These are phyloP conservation scores for Exophiala sideris DNA, from an alignment of 2,329 filamentous ascomycete species.

Conservation along the genomic window DNA sequence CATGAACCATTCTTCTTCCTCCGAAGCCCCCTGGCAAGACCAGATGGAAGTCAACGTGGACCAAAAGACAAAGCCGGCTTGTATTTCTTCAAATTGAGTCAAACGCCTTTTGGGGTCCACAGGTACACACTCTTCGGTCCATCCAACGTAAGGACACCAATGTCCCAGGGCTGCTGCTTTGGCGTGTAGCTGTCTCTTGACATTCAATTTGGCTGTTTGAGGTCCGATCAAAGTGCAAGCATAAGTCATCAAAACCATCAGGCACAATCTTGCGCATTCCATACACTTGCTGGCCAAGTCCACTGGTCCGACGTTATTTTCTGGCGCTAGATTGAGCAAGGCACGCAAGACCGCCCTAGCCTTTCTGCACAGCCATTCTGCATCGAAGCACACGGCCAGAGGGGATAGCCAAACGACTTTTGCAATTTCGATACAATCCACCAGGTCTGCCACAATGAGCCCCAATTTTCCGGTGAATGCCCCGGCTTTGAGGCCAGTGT, in stretches of 20 bases:
- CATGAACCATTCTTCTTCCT: constrained; percentile 20
- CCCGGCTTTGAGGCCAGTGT: constrained; percentile 10
- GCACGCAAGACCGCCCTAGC: constrained; percentile 19
- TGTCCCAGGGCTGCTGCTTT: constrained; percentile 11
- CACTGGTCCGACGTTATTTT: constrained; percentile 13
- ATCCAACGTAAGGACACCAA: constrained; percentile 19
- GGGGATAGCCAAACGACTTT: constrained; percentile 26
- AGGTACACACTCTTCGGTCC: constrained; percentile 17
- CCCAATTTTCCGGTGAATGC: constrained; percentile 10
- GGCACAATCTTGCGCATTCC: constrained; percentile 13
- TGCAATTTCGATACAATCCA: constrained; percentile 25
- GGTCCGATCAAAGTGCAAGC: constrained; percentile 24
- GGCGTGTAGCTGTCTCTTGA: constrained; percentile 9
- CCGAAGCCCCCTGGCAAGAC: constrained; percentile 6
- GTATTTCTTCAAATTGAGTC: constrained; percentile 9
- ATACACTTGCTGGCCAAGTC: constrained; percentile 14
- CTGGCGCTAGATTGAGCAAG: constrained; percentile 19
- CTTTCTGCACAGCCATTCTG: constrained; percentile 26
- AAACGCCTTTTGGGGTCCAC: constrained; percentile 7
- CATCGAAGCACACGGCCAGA: constrained; percentile 24
- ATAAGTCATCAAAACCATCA: constrained; percentile 24
- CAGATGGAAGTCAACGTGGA: constrained; percentile 14
- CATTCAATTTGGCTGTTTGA: constrained; percentile 19
- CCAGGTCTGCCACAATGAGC: constrained; percentile 15
- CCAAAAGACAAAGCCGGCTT: constrained; percentile 19